phyloP scores from a whole-genome alignment of 2,329 filamentous ascomycete species.

The Penicillium sp. region DNA sequence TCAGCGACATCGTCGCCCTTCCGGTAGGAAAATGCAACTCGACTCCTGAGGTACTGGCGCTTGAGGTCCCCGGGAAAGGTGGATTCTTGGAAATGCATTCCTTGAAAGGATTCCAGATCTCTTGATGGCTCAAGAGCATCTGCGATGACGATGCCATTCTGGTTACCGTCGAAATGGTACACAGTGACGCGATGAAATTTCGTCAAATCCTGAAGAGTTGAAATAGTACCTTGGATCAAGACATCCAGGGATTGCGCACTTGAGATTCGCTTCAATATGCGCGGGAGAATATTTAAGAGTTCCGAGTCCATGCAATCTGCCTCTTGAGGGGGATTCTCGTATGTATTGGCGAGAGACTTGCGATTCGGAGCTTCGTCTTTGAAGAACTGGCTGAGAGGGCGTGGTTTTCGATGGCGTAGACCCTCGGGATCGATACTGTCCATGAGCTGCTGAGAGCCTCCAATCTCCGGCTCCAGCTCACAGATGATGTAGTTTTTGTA shows the following conservation, averaged over 20 bases:
- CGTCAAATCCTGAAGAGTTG: slow-evolving; percentile 79
- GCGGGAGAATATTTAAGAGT: slow-evolving; percentile 85
- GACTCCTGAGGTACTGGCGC: slow-evolving; percentile 82
- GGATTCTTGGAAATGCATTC: slow-evolving; percentile 79
- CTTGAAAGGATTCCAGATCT: slow-evolving; percentile 78
- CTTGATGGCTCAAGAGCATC: slow-evolving; percentile 76
- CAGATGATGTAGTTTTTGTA: slow-evolving; percentile 74
- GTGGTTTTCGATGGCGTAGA: background rate
- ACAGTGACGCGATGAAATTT: slow-evolving; percentile 89
- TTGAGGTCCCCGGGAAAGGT: slow-evolving; percentile 84
- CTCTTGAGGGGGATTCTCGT: slow-evolving; percentile 47
- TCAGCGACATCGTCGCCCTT: slow-evolving; percentile 73
- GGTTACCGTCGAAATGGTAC: slow-evolving; percentile 79
- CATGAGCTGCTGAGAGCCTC: background rate
- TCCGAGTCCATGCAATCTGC: slow-evolving; percentile 45
- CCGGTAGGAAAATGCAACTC: slow-evolving; percentile 80
- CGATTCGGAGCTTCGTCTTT: background rate
- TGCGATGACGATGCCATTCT: slow-evolving; percentile 84
- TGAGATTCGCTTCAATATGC: slow-evolving; percentile 80
- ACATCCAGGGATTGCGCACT: slow-evolving; percentile 68
- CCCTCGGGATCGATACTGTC: background rate
- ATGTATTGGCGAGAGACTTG: slow-evolving; percentile 30
- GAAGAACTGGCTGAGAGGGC: background rate
- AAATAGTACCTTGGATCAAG: slow-evolving; percentile 77
- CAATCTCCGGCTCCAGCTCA: slow-evolving; percentile 76